These are phyloP conservation scores for Hypoxylon sp. DNA, from an alignment of 2,329 filamentous ascomycete genomes.

Conservation along the genomic window DNA sequence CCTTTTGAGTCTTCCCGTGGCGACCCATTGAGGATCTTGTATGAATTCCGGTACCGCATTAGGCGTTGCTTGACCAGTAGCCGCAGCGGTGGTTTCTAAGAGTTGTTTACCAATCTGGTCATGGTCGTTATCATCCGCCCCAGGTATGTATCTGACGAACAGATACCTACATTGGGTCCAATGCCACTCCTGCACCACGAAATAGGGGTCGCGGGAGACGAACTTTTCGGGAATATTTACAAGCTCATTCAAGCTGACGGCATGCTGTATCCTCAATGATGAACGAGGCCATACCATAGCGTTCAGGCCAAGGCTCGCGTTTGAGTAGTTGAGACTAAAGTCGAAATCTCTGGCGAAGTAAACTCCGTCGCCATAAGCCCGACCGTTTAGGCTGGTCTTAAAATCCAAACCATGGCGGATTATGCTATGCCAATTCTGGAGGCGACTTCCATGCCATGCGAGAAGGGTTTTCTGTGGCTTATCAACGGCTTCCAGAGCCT, in stretches of 20 bases:
- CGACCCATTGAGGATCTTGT: constrained; percentile 40
- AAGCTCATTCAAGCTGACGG: constrained; percentile 85
- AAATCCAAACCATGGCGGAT: constrained; percentile 85
- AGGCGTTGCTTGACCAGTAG: not conserved
- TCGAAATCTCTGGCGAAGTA: constrained; percentile 76
- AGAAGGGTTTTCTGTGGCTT: constrained; percentile 72
- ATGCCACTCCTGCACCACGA: constrained; percentile 80
- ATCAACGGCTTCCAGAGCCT: constrained; percentile 66
- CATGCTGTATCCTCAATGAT: constrained; percentile 66
- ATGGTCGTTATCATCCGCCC: too few species aligned
- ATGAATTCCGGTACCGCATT: constrained; percentile 35
- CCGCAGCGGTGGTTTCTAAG: not conserved
- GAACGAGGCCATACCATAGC: constrained; percentile 73
- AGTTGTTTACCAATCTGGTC: not conserved
- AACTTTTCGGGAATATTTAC: constrained; percentile 79
- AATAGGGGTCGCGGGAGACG: constrained; percentile 65
- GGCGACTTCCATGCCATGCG: constrained; percentile 84
- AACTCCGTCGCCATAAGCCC: constrained; percentile 81
- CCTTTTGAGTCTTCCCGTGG: constrained; percentile 32
- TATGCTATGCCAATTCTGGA: constrained; percentile 91
- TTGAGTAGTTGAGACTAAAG: not conserved
- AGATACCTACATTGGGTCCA: constrained; percentile 94
- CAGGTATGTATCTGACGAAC: constrained; percentile 61
- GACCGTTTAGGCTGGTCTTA: constrained; percentile 70
- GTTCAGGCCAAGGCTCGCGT: not conserved